Evolutionary conservation across 164 flowering plant genomes (phyloP), one percentile per base, ranked within the genome.

Genomic region (Sextonia rubra): DNA sequence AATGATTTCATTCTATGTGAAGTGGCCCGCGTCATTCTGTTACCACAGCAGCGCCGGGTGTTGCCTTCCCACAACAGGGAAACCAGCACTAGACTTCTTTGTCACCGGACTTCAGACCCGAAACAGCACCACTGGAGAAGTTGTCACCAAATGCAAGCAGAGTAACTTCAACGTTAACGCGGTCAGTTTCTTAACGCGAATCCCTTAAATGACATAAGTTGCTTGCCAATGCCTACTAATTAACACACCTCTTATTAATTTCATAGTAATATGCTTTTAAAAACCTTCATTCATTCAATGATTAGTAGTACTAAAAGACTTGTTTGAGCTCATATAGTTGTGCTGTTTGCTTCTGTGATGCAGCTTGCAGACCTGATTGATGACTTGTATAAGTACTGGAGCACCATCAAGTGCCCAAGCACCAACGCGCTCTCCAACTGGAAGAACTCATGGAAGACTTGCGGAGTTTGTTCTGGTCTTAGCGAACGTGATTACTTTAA

Each of bases 21-120:
- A 74, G 77, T 74, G 77, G 77, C 72, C 77, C 2, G 77, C 68
- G 17, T 69, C 72, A 15, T 74, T 62, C 30, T 74, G 77, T 49
- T 44, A 26, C 47, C 66, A 74, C 23, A 62, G 47, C 15, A 69
- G 69, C 4, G 30, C 68, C 0, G 77, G 77, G 0, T 74, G 77
- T 60, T 74, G 72, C 63, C 14, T 68, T 17, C 77, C 77, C 1
- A 74, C 22, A 61, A 27, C 66, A 9, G 72, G 72, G 2, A 18
- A 23, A 26, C 76, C 76, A 11, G 69, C 25, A 20, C 68, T 60
- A 3, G 76, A 74, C 67, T 69, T 74, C 60, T 74, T 68, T 9
- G 61, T 74, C 3, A 47, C 20, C 17, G 67, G 68, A 18, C 15
- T 74, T 24, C 27, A 25, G 3, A 58, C 76, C 71, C 44, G 44